Conservation (phyloP, 2,329 filamentous ascomycete species). For the Diaporthe nobilis region DNA sequence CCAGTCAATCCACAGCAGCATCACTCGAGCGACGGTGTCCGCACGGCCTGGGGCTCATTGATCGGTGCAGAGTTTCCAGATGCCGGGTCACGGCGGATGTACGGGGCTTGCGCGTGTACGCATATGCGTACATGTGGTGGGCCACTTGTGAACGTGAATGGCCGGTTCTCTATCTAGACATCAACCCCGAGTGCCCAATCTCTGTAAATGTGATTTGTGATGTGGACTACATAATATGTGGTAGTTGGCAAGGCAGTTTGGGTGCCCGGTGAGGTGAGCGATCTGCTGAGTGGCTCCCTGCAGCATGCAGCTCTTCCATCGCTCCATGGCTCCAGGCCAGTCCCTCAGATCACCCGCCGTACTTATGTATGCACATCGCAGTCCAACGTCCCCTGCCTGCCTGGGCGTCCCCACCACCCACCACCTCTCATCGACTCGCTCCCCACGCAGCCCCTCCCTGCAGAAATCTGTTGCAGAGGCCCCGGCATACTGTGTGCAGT, state of each 20-base stretch:
- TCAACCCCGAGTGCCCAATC: neutral
- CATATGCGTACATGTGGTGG: neutral
- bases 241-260: neutral
- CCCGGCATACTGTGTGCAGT: slow-evolving; percentile 11
- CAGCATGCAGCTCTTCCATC: slow-evolving; percentile 22
- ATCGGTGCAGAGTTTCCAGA: neutral
- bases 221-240: neutral
- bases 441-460: slow-evolving; percentile 10
- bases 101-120: neutral
- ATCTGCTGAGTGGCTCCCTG: slow-evolving; percentile 15
- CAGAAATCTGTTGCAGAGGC: slow-evolving; percentile 4
- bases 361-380: neutral
- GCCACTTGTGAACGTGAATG: neutral
- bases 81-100: neutral
- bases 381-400: too few species aligned
- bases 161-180: neutral
- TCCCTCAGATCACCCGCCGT: neutral
- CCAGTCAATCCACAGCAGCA: neutral
- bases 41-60: slow-evolving; percentile 19
- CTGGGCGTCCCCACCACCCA: slow-evolving; percentile 16
- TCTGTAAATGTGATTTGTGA: neutral
- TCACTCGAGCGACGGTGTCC: neutral
- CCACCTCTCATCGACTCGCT: slow-evolving; percentile 4
- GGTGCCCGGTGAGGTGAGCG: neutral
- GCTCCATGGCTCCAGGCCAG: slow-evolving; percentile 16